A percentile compares a stretch with the other conserved stretches of the same genome.
These are phyloP conservation scores for Murraya paniculata DNA, from an alignment of 345 rosid genomes.

Conservation along the genomic window DNA sequence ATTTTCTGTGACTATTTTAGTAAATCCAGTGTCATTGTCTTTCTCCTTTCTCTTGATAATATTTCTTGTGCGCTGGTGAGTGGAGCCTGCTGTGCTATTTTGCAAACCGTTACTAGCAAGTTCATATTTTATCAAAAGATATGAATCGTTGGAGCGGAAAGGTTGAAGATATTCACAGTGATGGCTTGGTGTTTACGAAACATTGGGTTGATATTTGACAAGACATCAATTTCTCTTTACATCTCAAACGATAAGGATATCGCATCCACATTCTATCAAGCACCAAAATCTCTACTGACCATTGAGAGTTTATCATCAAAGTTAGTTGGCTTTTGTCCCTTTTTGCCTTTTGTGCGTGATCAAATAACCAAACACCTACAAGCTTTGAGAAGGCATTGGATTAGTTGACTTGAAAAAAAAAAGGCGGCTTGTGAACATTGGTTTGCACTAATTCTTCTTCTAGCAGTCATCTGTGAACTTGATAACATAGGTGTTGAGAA, in stretches of 20 bases:
- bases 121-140: background rate
- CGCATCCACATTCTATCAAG: background rate
- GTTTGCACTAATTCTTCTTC: background rate
- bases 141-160: background rate
- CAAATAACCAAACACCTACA: too few relatives aligned
- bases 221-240: background rate
- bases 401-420: too few relatives aligned
- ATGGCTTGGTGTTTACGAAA: background rate
- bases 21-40: too few relatives aligned
- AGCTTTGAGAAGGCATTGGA: too few relatives aligned
- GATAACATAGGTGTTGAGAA: too few relatives aligned
- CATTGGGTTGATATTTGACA: background rate
- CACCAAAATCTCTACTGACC: background rate
- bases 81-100: background rate
- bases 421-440: too few relatives aligned
- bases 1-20: too few relatives aligned
- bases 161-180: background rate
- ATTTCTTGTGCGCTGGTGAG: background rate
- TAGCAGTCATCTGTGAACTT: too few relatives aligned
- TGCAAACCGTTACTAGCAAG: background rate
- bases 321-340: background rate
- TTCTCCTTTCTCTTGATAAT: too few relatives aligned
- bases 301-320: too few relatives aligned
- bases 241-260: background rate
- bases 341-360: too few relatives aligned